Base-by-base conservation (phyloP, 225 moss, liverwort and hornwort species). In the Bryum argenteum region DNA sequence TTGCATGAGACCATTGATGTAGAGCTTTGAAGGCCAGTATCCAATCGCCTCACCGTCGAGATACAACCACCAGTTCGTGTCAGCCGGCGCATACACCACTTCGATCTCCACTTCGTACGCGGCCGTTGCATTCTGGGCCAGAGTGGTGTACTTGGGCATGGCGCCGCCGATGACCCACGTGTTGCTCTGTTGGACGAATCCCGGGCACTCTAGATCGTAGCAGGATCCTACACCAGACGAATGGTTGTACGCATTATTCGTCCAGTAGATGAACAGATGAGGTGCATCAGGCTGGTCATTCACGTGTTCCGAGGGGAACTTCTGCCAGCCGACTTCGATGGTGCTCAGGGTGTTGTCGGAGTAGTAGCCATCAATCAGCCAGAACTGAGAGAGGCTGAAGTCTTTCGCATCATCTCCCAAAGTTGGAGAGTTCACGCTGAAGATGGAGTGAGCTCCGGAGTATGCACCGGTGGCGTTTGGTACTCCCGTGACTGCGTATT, bases 301-400 rank as follows among this genome's bases (percentile, higher is more conserved):
- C 0, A 21, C 52, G 11, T 67, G 71, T 1, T 61, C 0, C 0
- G 0, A 0, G 0, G 72, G 75, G 4, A 9, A 51, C 9, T 45
- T 77, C 16, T 85, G 85, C 78, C 78, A 85, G n/a, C 85, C 85
- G 1, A 69, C 75, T 70, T 82, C 82, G 0, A 76, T 70, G 16
- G 82, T 85, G 61, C 72, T 79, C 10, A 72, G 6, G 26, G 39
- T 68, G 0, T 17, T 33, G n/a, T 61, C 71, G 6, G 8, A 1
- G 7, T 18, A 22, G 3, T 9, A 4, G 7, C 71, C 80, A 4
- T 71, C 81, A 1, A 71, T 8, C 8, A 85, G 0, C 84, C 84
- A 85, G 8, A 78, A 0, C 20, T 85, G 85, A 0, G 78, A 78
- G 2, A 85, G 69, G 70, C 61, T 79, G n/a, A 75, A 53, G 3